These are phyloP conservation scores for Lasiodiplodia theobromae DNA, from an alignment of 2,329 filamentous ascomycete genomes.

Conservation along the genomic window DNA sequence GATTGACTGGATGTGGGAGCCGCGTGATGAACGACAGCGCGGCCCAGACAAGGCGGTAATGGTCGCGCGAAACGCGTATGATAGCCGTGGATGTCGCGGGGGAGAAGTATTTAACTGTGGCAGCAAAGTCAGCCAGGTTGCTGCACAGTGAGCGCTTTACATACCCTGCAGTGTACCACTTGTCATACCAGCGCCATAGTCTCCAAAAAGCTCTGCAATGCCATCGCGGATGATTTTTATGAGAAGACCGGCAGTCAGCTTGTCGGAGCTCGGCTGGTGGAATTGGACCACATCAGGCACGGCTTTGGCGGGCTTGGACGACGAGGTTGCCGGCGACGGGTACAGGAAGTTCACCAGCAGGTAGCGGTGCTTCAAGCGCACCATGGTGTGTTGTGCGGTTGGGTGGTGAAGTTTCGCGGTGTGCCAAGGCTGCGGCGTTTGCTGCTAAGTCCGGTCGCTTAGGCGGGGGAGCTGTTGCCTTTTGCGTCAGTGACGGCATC, in stretches of 20 bases:
- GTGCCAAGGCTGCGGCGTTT: slow-evolving; percentile 23
- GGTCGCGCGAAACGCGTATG: slow-evolving; percentile 78
- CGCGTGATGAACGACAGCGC: slow-evolving; percentile 80
- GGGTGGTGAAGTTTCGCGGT: slow-evolving; percentile 12
- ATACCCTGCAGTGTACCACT: slow-evolving; percentile 73
- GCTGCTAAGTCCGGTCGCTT: slow-evolving; percentile 10
- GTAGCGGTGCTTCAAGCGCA: slow-evolving; percentile 95
- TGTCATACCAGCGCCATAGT: slow-evolving; percentile 82
- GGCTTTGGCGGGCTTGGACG: slow-evolving; percentile 39
- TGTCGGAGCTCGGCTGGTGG: slow-evolving; percentile 78
- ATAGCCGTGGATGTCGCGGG: slow-evolving; percentile 94
- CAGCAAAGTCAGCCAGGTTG: background rate
- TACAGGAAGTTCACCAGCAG: slow-evolving; percentile 94
- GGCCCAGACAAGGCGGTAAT: slow-evolving; percentile 90
- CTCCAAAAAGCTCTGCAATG: slow-evolving; percentile 62
- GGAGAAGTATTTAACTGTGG: slow-evolving; percentile 89
- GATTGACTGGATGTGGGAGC: slow-evolving; percentile 66
- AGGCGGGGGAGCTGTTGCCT: slow-evolving; percentile 20
- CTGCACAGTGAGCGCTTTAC: slow-evolving; percentile 29
- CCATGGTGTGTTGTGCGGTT: slow-evolving; percentile 66
- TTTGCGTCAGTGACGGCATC: slow-evolving; percentile 17
- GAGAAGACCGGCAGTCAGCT: slow-evolving; percentile 71
- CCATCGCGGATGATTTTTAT: slow-evolving; percentile 66
- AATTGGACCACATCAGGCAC: slow-evolving; percentile 72
- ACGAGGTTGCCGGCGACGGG: slow-evolving; percentile 62